Evolutionary conservation across 2,329 filamentous ascomycete species (phyloP).

Genomic region (Curvularia sp.): DNA sequence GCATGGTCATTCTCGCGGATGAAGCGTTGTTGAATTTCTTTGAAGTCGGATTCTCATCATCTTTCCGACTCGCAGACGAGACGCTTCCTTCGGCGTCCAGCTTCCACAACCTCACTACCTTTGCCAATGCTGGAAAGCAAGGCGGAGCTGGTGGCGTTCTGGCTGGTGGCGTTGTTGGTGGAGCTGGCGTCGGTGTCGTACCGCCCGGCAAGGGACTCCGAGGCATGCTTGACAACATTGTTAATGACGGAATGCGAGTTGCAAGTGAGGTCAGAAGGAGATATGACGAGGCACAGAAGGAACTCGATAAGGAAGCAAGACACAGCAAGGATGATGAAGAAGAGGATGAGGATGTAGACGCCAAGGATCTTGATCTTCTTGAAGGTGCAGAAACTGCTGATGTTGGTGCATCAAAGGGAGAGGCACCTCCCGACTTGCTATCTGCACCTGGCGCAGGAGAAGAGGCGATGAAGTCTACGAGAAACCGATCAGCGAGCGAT

Average conservation of each 20-base stretch:
- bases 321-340: slow-evolving; percentile 64
- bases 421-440: slow-evolving; percentile 24
- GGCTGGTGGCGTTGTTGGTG: slow-evolving; percentile 53
- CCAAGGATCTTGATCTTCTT: slow-evolving; percentile 55
- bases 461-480: slow-evolving; percentile 37
- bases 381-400: slow-evolving; percentile 59
- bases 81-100: slow-evolving; percentile 60
- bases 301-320: slow-evolving; percentile 79
- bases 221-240: slow-evolving; percentile 95
- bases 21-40: slow-evolving; percentile 97
- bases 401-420: slow-evolving; percentile 43
- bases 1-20: slow-evolving; percentile 97
- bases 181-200: slow-evolving; percentile 60
- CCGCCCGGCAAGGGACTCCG: slow-evolving; percentile 77
- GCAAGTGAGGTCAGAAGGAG: slow-evolving; percentile 88
- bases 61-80: slow-evolving; percentile 82
- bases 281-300: slow-evolving; percentile 94
- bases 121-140: slow-evolving; percentile 69
- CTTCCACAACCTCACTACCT: slow-evolving; percentile 80
- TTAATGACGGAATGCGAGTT: slow-evolving; percentile 95
- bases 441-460: slow-evolving; percentile 29
- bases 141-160: slow-evolving; percentile 51
- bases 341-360: slow-evolving; percentile 67
- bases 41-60: slow-evolving; percentile 91
- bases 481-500: slow-evolving; percentile 44